Conservation (phyloP, 169 alveolate species). For the Theileria orientalis region DNA sequence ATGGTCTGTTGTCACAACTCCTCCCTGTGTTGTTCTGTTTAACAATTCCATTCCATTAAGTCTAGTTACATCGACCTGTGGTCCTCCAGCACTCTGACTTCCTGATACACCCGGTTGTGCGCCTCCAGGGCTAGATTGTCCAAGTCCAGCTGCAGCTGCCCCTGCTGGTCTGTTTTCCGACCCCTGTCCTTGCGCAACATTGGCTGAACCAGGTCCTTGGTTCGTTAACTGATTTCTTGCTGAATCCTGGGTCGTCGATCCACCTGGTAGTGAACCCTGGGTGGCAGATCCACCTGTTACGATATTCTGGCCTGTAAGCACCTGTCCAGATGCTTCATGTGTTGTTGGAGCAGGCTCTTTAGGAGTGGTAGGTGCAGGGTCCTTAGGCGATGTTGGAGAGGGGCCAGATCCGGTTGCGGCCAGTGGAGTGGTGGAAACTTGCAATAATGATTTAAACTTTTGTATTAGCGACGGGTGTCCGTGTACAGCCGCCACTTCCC, state of each 20-base stretch:
- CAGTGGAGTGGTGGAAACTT: not conserved
- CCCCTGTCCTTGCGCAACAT: no score
- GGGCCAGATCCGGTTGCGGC: no score
- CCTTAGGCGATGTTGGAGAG: not conserved
- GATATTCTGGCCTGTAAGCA: no score
- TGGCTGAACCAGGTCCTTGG: no score
- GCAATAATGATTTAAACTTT: not conserved
- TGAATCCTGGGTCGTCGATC: no score
- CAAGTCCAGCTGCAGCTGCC: not conserved
- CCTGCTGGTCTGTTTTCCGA: not conserved
- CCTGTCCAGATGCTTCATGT: no score
- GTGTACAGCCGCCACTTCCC: slow-evolving; percentile 3
- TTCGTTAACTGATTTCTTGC: no score
- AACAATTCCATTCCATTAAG: not conserved
- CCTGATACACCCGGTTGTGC: no score
- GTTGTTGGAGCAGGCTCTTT: not conserved
- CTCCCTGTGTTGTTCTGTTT: not conserved
- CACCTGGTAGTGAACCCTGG: no score
- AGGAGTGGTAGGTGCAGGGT: not conserved
- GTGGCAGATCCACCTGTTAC: no score
- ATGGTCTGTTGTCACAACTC: not conserved
- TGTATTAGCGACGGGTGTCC: not conserved
- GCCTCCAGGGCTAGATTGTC: not conserved
- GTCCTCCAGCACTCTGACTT: not conserved
- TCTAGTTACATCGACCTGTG: not conserved